Evolutionary conservation across 2,329 filamentous ascomycete species (phyloP), one percentile per base, ranked within the genome.

Genomic region (Albifimbria verrucaria): DNA sequence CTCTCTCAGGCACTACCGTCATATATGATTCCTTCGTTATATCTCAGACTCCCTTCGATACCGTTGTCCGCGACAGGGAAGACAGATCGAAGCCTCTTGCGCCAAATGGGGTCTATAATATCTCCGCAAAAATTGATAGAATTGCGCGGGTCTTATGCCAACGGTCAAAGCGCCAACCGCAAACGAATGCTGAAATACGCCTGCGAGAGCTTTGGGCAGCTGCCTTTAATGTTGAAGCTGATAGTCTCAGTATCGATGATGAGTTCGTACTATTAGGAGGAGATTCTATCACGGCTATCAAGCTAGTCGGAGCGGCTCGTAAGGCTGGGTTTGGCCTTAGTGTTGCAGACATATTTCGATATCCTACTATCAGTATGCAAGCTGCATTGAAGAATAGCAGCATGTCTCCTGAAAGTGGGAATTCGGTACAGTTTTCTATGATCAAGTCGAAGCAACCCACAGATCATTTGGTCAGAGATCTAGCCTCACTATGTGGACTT

Each of bases 251-350:
- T 7, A 10, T 26, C 12, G 44, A 47, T 12, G 44, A 47, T 26
- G 23, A 26, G 7, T 47, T 47, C 24, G 17, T 47, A 21, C 24
- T 17, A 7, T 6, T 47, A n/a, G 44, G 72, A 78, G 49, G 44
- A 21, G 24, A 47, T 18, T 47, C 44, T 21, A 22, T 47, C 21
- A 15, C 44, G 7, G 44, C 23, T n/a, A 47, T 47, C 7, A 47
- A 26, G 22, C 21, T 47, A 7, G 44, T 26, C 20, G 44, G 21
- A 11, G 24, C 17, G 17, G 21, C 21, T 18, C 44, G 44, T 12
- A 47, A 47, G 23, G 44, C 44, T 26, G 44, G 44, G 18, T 24
- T 24, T 10, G 17, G 9, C 7, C 17, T 47, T 3, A 23, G 7
- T 4, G 44, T 47, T 3, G 21, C 20, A 24, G 44, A 47, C 24